Base-by-base conservation (phyloP, 768 basidiomycete genomes). In the Cystofilobasidium bisporidii region DNA sequence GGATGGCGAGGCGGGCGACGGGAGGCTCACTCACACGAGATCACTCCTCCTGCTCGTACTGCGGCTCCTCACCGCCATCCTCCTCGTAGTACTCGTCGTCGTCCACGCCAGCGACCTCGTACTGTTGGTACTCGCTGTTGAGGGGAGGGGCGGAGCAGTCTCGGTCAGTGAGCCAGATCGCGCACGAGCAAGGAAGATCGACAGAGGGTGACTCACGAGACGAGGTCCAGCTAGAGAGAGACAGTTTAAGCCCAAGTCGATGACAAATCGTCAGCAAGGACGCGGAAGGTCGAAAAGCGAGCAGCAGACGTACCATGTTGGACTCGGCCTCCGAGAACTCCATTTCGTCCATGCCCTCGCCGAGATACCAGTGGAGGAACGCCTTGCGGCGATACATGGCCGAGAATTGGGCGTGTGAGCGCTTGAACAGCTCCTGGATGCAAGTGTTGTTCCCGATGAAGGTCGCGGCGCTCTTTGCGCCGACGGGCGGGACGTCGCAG, bases 351-450 rank as follows among this genome's bases (percentile, higher is more conserved):
- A 99, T 98, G 77, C 96, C 96, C 82, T 98, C 96, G 77, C 94
- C 91, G 33, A 92, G 96, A 79, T 97, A 97, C 93, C 93, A 72
- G 61, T 71, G 89, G 86, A 91, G 83, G 85, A 92, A 92, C 30
- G 93, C 93, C 82, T 97, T 97, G 77, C 94, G 84, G 74, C 79
- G 74, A 79, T 47, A 62, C 26, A 97, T 99, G 79, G 91, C 90
- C 70, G 91, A 89, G 84, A 99, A 98, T 78, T 97, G 91, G 77
- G 94, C 91, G 72, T 86, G 87, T 76, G 97, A 90, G 81, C 94
- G 91, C 82, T 92, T 91, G 89, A 98, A 97, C 72, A 98, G 83
- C 78, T 93, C 91, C 79, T 96, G 93, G 78, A 97, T 94, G 65
- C 89, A 87, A 43, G 93, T 97, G 47, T 89, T 91, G 83, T 97